A percentile compares a stretch with the other conserved stretches of the same genome.
These are phyloP conservation scores for Trichoderma hamatum DNA, from an alignment of 2,329 filamentous ascomycete species.

Conservation along the genomic window DNA sequence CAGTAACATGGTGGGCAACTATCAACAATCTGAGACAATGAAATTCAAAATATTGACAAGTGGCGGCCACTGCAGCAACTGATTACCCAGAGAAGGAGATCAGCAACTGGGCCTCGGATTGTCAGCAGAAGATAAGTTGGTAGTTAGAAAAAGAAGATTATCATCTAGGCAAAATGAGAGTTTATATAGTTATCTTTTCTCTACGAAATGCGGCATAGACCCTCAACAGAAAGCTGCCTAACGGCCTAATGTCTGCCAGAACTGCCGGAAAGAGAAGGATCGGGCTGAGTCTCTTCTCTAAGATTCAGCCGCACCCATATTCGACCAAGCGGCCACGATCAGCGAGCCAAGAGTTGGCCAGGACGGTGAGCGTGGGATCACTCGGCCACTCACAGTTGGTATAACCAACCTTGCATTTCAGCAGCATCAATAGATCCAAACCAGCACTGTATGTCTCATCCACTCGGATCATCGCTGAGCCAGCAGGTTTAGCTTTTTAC, in stretches of 20 bases:
- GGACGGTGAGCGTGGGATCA: not conserved
- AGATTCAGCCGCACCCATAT: slow-evolving; percentile 9
- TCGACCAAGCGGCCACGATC: not conserved
- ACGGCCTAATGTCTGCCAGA: not conserved
- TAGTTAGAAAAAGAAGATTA: not conserved
- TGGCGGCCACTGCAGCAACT: not conserved
- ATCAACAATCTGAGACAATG: not conserved
- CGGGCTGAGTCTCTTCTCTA: not conserved
- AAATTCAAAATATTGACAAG: slow-evolving; percentile 11
- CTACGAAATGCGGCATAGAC: not conserved
- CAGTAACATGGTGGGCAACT: slow-evolving; percentile 22
- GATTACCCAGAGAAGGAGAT: slow-evolving; percentile 9
- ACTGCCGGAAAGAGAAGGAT: not conserved
- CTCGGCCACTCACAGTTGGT: slow-evolving; percentile 16
- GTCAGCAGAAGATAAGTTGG: not conserved
- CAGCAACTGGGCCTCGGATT: not conserved
- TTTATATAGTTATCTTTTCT: slow-evolving; percentile 13
- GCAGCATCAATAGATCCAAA: slow-evolving; percentile 17
- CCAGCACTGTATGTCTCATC: slow-evolving; percentile 23
- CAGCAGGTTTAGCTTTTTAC: slow-evolving; percentile 16
- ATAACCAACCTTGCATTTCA: slow-evolving; percentile 11
- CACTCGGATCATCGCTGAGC: slow-evolving; percentile 21
- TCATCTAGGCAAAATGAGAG: not conserved
- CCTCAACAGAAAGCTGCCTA: not conserved
- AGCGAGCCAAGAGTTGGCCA: slow-evolving; percentile 21